Conservation (phyloP, 148 eudicot genomes). For the Tetragonia tetragonoides region DNA sequence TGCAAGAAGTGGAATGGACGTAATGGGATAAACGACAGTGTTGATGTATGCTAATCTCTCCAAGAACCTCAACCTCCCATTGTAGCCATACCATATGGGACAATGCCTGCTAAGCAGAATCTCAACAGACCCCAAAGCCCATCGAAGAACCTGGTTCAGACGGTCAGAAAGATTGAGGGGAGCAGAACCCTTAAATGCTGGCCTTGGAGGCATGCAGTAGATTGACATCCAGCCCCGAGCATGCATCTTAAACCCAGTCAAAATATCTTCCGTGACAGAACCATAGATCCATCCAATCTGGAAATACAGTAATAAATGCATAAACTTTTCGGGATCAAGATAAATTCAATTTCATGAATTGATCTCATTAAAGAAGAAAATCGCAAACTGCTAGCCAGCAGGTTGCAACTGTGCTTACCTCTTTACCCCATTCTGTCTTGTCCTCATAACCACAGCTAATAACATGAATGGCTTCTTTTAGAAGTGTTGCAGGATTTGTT, state of each 20-base stretch:
- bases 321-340: neutral
- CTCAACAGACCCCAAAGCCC: constrained; percentile 77
- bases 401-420: constrained; percentile 41
- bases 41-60: constrained; percentile 74
- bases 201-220: constrained; percentile 70
- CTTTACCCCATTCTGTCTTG: constrained; percentile 98
- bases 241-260: constrained; percentile 79
- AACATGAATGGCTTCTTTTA: constrained; percentile 97
- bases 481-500: constrained; percentile 76
- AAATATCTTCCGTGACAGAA: constrained; percentile 71
- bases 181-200: constrained; percentile 77
- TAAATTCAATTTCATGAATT: neutral
- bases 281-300: constrained; percentile 86
- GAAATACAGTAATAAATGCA: neutral
- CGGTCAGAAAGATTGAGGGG: constrained; percentile 82
- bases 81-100: constrained; percentile 76
- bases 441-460: constrained; percentile 96
- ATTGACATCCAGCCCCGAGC: constrained; percentile 70
- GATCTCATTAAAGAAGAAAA: neutral
- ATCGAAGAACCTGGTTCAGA: constrained; percentile 72
- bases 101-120: constrained; percentile 73
- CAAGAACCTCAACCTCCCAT: constrained; percentile 50
- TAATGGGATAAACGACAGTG: constrained; percentile 69
- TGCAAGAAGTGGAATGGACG: constrained; percentile 64
- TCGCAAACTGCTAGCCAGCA: neutral